These are phyloP conservation scores for Lachancea meyersii DNA, from an alignment of 805 yeast genomes.

Conservation along the genomic window DNA sequence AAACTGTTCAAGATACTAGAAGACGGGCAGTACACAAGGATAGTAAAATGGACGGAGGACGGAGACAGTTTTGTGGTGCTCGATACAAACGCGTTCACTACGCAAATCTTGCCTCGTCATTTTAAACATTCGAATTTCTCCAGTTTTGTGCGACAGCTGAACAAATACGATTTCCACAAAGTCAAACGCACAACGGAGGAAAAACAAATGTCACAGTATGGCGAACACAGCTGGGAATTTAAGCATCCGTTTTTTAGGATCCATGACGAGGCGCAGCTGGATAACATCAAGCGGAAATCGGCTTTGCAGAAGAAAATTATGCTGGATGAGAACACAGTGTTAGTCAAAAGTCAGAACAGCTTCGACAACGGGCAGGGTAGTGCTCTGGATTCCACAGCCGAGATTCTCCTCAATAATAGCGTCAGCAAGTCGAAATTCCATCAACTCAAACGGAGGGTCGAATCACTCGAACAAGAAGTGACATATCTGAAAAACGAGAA, in stretches of 20 bases:
- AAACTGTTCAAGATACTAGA: slow-evolving; percentile 80
- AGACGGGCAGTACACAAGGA: slow-evolving; percentile 62
- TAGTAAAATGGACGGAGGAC: slow-evolving; percentile 79
- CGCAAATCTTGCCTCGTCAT: slow-evolving; percentile 80
- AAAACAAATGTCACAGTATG: slow-evolving; percentile 48
- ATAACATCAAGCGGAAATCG: slow-evolving; percentile 79
- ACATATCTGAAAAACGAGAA: slow-evolving; percentile 21
- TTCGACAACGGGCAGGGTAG: not conserved
- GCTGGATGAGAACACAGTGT: slow-evolving; percentile 21
- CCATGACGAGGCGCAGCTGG: slow-evolving; percentile 72
- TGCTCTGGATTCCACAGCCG: slow-evolving; percentile 14
- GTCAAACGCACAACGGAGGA: slow-evolving; percentile 70
- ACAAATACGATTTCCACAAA: slow-evolving; percentile 96
- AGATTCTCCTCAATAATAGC: slow-evolving; percentile 19
- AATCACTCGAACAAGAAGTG: slow-evolving; percentile 31
- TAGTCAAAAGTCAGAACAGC: slow-evolving; percentile 24
- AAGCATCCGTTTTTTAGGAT: slow-evolving; percentile 81
- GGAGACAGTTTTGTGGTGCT: slow-evolving; percentile 86
- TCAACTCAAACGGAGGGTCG: slow-evolving; percentile 30
- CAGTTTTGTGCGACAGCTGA: slow-evolving; percentile 87
- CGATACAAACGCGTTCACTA: slow-evolving; percentile 87
- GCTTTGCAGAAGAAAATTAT: slow-evolving; percentile 47
- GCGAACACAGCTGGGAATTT: slow-evolving; percentile 90
- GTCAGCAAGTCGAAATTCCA: slow-evolving; percentile 25
- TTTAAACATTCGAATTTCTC: slow-evolving; percentile 95